Percentiles rank a stretch among this genome's conserved stretches.
Evolutionary conservation across 2,329 filamentous ascomycete species (phyloP).

Genomic region (Cryphonectria carpinicola): DNA sequence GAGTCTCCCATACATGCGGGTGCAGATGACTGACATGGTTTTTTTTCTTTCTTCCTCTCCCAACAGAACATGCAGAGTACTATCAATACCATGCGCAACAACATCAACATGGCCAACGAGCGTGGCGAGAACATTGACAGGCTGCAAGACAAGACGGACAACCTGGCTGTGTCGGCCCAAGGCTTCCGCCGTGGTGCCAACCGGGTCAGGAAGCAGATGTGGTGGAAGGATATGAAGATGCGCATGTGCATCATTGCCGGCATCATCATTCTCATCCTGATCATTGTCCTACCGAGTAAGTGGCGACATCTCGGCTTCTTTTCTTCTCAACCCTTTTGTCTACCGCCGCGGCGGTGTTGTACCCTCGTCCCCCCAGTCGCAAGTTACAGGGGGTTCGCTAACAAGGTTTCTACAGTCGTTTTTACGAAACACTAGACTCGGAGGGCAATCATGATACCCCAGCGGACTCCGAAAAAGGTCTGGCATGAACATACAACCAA

Average conservation of each 20-base stretch:
- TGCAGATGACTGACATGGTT: constrained; percentile 15
- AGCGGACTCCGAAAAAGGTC: constrained; percentile 11
- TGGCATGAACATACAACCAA: constrained; percentile 22
- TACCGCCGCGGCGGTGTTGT: not conserved
- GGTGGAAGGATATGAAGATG: constrained; percentile 99
- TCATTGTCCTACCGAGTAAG: constrained; percentile 96
- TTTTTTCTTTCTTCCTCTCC: not conserved
- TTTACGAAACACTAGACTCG: constrained; percentile 23
- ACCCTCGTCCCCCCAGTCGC: not conserved
- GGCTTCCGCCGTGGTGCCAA: constrained; percentile 97
- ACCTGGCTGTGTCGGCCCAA: constrained; percentile 88
- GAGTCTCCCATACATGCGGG: not conserved
- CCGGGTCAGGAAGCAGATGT: constrained; percentile 96
- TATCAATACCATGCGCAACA: constrained; percentile 92
- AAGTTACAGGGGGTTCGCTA: not conserved
- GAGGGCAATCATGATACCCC: constrained; percentile 12
- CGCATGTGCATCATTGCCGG: constrained; percentile 92
- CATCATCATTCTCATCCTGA: constrained; percentile 85
- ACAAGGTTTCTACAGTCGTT: constrained; percentile 28
- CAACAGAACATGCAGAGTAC: constrained; percentile 94
- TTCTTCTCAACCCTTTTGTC: not conserved
- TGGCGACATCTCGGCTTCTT: constrained; percentile 28
- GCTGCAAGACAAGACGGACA: constrained; percentile 92
- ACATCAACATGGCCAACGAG: constrained; percentile 95
- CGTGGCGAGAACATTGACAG: constrained; percentile 88